phyloP scores from a whole-genome alignment of 169 alveolate genomes.

The Sarcocystis neurona region DNA sequence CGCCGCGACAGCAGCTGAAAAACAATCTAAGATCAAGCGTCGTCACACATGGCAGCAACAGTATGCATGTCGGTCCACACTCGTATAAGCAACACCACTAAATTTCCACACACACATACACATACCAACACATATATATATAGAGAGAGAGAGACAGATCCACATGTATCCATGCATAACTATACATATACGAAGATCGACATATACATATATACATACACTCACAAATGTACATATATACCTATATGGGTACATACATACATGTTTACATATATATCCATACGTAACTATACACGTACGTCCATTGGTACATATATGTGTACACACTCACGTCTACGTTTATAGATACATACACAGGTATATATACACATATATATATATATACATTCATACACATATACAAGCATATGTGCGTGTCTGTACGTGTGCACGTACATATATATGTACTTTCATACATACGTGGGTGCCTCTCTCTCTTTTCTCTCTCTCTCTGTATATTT shows the following conservation, averaged over 20 bases:
- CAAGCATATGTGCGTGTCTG: background rate
- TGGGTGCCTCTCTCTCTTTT: background rate
- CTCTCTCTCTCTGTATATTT: background rate
- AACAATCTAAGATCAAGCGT: too few species aligned
- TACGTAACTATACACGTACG: background rate
- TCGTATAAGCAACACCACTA: too few species aligned
- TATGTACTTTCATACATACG: background rate
- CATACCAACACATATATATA: too few species aligned
- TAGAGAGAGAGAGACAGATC: too few species aligned
- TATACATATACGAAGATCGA: background rate
- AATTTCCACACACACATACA: too few species aligned
- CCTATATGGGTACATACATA: background rate
- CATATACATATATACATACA: background rate
- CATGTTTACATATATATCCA: background rate
- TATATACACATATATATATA: background rate
- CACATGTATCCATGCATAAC: too few species aligned
- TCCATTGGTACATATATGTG: background rate
- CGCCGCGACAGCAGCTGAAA: too few species aligned
- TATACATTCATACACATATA: background rate
- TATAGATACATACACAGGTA: background rate
- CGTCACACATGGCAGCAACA: too few species aligned
- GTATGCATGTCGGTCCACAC: too few species aligned
- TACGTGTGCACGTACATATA: background rate
- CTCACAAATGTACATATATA: background rate
- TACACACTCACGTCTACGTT: background rate